phyloP scores from a whole-genome alignment of 1,139 yeast genomes.

The Keqinozyma sinolaborantium region DNA sequence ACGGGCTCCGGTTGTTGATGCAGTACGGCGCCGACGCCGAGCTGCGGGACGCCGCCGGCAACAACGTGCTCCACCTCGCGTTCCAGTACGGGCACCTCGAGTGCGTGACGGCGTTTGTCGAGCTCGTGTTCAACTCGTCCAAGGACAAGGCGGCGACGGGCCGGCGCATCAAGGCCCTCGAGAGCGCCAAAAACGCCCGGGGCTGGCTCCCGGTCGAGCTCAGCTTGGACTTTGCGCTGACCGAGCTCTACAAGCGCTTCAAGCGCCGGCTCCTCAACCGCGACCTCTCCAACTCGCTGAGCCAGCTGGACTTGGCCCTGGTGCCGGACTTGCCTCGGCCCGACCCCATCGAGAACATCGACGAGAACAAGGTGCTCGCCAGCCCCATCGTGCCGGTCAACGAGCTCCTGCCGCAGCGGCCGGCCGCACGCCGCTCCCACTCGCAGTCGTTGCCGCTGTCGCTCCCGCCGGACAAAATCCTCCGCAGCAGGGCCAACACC shows the following conservation, averaged over 20 bases:
- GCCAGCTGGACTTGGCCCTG: background rate
- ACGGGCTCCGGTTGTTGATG: slow-evolving; percentile 66
- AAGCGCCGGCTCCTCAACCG: slow-evolving; percentile 13
- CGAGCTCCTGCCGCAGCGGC: slow-evolving; percentile 8
- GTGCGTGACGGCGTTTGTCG: slow-evolving; percentile 59
- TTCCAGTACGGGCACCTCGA: slow-evolving; percentile 70
- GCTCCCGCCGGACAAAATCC: background rate
- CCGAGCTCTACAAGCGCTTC: slow-evolving; percentile 17
- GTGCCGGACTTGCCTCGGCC: background rate
- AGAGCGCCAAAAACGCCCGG: slow-evolving; percentile 42
- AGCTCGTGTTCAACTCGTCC: slow-evolving; percentile 18
- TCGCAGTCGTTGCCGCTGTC: slow-evolving; percentile 32
- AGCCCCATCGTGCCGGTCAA: slow-evolving; percentile 34
- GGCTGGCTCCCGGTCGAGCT: slow-evolving; percentile 67
- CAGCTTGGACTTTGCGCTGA: slow-evolving; percentile 40
- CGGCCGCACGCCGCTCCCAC: slow-evolving; percentile 19
- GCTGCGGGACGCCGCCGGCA: slow-evolving; percentile 58
- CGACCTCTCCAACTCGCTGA: background rate
- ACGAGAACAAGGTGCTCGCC: slow-evolving; percentile 23
- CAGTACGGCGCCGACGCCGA: slow-evolving; percentile 80
- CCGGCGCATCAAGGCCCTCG: slow-evolving; percentile 28
- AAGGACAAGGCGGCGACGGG: slow-evolving; percentile 37
- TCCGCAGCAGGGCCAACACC: slow-evolving; percentile 1
- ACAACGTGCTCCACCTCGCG: slow-evolving; percentile 78
- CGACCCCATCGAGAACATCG: background rate